Conservation (phyloP, 495 filamentous ascomycete genomes). For the Mytilinidion resinicola region DNA sequence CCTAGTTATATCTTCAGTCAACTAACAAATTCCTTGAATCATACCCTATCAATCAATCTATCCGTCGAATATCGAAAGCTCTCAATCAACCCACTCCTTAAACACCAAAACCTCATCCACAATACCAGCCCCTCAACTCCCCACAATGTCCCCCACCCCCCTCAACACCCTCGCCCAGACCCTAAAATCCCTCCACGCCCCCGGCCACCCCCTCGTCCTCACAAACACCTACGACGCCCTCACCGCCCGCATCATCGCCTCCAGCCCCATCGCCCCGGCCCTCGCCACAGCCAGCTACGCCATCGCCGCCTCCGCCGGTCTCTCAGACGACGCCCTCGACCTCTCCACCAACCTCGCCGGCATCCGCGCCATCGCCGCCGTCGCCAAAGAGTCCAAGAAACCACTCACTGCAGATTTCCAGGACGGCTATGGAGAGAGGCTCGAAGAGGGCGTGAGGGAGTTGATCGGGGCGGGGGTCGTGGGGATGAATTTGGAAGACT, state of each 20-base stretch:
- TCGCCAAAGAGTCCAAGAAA: constrained; percentile 6
- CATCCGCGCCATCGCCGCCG: constrained; percentile 9
- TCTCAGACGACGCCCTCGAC: constrained; percentile 41
- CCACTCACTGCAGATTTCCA: constrained; percentile 24
- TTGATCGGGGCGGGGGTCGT: constrained; percentile 12
- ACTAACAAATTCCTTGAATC: too few species aligned
- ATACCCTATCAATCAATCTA: too few species aligned
- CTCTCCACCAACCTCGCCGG: constrained; percentile 35
- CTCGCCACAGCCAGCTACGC: constrained; percentile 1
- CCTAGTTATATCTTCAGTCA: too few species aligned
- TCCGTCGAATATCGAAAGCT: too few species aligned
- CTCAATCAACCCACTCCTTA: too few species aligned
- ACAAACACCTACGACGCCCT: constrained; percentile 49
- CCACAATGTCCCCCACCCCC: constrained; percentile 8
- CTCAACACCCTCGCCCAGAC: constrained; percentile 31
- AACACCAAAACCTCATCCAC: too few species aligned
- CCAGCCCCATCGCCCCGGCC: not conserved
- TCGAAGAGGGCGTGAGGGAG: constrained; percentile 15
- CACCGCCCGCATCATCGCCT: constrained; percentile 40
- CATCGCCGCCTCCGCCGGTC: constrained; percentile 32
- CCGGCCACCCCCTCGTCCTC: constrained; percentile 44
- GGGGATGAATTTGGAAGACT: constrained; percentile 25
- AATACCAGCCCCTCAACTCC: too few species aligned
- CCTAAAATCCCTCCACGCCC: constrained; percentile 44
- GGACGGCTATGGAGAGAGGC: constrained; percentile 21